These are phyloP conservation scores for Neopestalotiopsis rosae DNA, from an alignment of 2,329 filamentous ascomycete genomes.

Conservation along the genomic window DNA sequence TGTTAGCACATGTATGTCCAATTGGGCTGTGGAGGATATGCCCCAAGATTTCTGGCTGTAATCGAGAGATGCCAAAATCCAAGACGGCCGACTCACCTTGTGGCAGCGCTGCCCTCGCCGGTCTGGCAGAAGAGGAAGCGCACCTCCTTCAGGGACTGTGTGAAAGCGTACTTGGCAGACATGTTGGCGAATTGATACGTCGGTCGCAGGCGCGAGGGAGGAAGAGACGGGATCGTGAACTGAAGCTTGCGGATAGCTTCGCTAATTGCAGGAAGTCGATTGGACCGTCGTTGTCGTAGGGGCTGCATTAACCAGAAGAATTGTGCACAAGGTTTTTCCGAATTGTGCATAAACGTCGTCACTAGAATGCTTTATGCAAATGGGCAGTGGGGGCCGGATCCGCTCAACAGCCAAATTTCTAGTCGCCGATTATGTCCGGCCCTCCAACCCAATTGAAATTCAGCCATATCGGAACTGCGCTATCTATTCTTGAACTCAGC, in stretches of 20 bases:
- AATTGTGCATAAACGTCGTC: slow-evolving; percentile 15
- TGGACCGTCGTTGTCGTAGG: neutral
- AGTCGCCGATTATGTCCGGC: slow-evolving; percentile 21
- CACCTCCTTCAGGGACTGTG: slow-evolving; percentile 88
- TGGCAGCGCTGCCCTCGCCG: slow-evolving; percentile 85
- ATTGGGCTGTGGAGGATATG: neutral
- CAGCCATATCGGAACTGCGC: slow-evolving; percentile 1
- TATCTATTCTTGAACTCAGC: neutral
- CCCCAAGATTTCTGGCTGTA: neutral
- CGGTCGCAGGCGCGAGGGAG: neutral
- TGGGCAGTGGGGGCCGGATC: neutral
- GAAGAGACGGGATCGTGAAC: neutral
- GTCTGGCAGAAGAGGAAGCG: slow-evolving; percentile 98
- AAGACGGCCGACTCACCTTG: slow-evolving; percentile 66
- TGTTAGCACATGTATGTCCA: neutral
- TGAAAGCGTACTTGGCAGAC: slow-evolving; percentile 93
- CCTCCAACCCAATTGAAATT: slow-evolving; percentile 11
- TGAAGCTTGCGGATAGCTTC: slow-evolving; percentile 20
- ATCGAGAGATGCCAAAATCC: neutral
- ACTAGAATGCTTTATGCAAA: neutral
- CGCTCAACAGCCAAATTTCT: slow-evolving; percentile 2
- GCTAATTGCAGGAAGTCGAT: slow-evolving; percentile 12
- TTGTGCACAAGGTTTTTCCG: slow-evolving; percentile 21
- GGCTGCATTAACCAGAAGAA: neutral
- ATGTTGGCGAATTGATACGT: slow-evolving; percentile 55